Base-by-base conservation (phyloP, 495 filamentous ascomycete genomes). In the Penicillium cataractarum region DNA sequence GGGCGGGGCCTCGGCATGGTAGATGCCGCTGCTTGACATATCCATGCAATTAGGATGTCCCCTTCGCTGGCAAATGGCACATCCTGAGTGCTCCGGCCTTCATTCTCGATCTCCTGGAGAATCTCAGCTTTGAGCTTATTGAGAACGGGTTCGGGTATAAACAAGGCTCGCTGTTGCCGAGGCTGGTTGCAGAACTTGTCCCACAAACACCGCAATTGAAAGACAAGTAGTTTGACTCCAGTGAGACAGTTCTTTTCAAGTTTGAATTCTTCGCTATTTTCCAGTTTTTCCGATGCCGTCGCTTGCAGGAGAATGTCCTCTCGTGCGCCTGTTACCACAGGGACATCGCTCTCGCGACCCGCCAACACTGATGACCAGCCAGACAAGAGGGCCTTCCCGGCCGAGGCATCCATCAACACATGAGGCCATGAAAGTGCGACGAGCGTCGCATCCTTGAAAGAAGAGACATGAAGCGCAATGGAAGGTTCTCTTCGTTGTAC, bases 381-480 rank as follows among this genome's bases (percentile, higher is more conserved):
- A 7, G 35, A 24, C 0, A 69, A 35, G 9, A 71, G 60, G 9
- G 61, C 66, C 15, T 58, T 27, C 8, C 53, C 70, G 13, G 78
- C 80, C 67, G 81, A 74, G 3, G 70, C 81, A 57, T 86, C 83
- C 62, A 77, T 78, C 12, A 82, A 55, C 2, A 76, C 71, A 63
- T 86, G 83, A n/a, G 78, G 76, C 71, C 74, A 84, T 12, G 65
- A 65, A 22, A 84, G 58, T 13, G 73, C 71, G 29, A 84, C 71
- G 31, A 84, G 63, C 0, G 82, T 86, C 12, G 77, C 74, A 63
- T 86, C 77, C 19, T 67, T 65, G 56, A 86, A 84, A 0, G 74
- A 75, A 8, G 78, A 75, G 32, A 84, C 69, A 55, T 84, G 82
- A 5, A 86, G 66, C 52, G 73, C 70, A 21, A 81, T 24, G 54